Percentiles rank a stretch among this genome's conserved stretches.
Conservation (phyloP, 2,329 filamentous ascomycete genomes). For the Alternaria sp. region DNA sequence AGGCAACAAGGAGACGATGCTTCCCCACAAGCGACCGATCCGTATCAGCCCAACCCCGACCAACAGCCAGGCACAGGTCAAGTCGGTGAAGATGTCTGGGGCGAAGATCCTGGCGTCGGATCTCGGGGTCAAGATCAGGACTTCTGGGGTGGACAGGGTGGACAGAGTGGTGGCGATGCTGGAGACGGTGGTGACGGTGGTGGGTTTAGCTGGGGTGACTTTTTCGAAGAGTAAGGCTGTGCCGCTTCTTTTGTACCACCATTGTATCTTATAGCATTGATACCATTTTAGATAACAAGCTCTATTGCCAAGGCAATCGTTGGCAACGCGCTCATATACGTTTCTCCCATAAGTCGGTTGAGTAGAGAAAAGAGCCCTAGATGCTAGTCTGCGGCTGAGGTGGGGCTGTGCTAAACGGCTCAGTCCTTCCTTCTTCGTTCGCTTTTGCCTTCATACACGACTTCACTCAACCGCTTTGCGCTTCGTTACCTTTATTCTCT, state of each 20-base stretch:
- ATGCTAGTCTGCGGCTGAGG: background rate
- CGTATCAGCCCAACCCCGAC: conserved; percentile 25
- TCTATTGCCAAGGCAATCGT: background rate
- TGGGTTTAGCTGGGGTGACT: conserved; percentile 33
- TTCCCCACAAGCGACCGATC: conserved; percentile 36
- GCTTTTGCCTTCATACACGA: too few relatives aligned
- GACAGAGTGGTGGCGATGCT: conserved; percentile 44
- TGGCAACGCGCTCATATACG: background rate
- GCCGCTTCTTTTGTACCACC: background rate
- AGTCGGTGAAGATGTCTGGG: conserved; percentile 37
- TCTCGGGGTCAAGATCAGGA: conserved; percentile 29
- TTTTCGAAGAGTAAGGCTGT: conserved; percentile 22
- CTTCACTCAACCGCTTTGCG: background rate
- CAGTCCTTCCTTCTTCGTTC: background rate
- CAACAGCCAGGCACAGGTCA: conserved; percentile 26
- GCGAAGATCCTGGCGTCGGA: conserved; percentile 37
- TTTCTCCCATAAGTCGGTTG: background rate
- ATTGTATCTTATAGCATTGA: conserved; percentile 1
- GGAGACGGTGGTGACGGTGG: conserved; percentile 29
- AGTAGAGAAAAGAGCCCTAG: background rate
- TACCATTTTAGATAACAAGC: background rate
- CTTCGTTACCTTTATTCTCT: background rate
- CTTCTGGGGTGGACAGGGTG: conserved; percentile 34
- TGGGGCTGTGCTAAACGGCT: background rate
- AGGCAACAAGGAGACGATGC: conserved; percentile 26